Conservation (phyloP, 768 basidiomycete species). For the Russula sp. region DNA sequence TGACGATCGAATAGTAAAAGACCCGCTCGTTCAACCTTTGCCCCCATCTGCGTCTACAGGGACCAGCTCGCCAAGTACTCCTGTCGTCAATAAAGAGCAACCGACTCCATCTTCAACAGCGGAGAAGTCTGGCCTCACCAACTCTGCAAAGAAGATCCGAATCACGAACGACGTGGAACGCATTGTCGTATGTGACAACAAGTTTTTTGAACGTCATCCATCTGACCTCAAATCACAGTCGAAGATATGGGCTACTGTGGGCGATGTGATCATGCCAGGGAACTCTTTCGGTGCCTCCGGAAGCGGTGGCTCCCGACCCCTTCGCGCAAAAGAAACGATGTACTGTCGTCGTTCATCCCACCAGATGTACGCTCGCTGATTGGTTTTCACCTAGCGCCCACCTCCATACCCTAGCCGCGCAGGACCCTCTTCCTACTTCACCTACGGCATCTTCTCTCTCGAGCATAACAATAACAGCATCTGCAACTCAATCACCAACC, state of each 20-base stretch:
- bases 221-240: slow-evolving; percentile 40
- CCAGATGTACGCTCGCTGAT: slow-evolving; percentile 13
- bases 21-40: background rate
- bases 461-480: slow-evolving; percentile 38
- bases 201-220: background rate
- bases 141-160: slow-evolving; percentile 42
- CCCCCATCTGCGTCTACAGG: background rate
- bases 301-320: slow-evolving; percentile 41
- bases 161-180: slow-evolving; percentile 63
- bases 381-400: slow-evolving; percentile 43
- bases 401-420: slow-evolving; percentile 53
- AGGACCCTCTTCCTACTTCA: slow-evolving; percentile 52
- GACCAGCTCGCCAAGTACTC: slow-evolving; percentile 12
- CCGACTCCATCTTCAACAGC: slow-evolving; percentile 22
- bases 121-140: slow-evolving; percentile 29
- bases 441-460: slow-evolving; percentile 57
- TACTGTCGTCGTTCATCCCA: slow-evolving; percentile 39
- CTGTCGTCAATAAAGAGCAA: background rate
- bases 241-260: slow-evolving; percentile 66
- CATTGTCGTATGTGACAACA: slow-evolving; percentile 50
- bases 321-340: slow-evolving; percentile 61
- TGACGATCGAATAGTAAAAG: background rate
- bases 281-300: slow-evolving; percentile 42
- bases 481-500: slow-evolving; percentile 43
- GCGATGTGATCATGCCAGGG: slow-evolving; percentile 62